Conservation (phyloP, 805 yeast species). For the Lipomyces japonicus region DNA sequence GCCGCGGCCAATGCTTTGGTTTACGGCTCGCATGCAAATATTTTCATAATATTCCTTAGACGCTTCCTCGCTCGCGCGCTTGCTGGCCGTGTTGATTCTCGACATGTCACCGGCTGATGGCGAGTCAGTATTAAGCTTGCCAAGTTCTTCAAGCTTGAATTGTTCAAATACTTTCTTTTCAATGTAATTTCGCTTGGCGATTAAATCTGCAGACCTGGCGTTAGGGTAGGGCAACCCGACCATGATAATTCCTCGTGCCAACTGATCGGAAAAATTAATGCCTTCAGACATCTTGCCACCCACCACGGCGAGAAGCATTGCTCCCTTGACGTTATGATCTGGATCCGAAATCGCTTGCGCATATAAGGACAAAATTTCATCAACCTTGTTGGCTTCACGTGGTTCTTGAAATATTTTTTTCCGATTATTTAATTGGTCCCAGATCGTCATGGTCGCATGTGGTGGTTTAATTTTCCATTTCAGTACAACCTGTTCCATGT, state of each 20-base stretch:
- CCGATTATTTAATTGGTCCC: conserved; percentile 36
- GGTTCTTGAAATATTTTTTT: conserved; percentile 53
- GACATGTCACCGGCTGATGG: background rate
- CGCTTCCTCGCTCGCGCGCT: conserved; percentile 45
- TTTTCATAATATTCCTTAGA: conserved; percentile 68
- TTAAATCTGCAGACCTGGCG: conserved; percentile 71
- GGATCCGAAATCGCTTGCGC: conserved; percentile 34
- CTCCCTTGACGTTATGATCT: conserved; percentile 44
- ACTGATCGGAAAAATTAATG: conserved; percentile 78
- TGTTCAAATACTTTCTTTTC: conserved; percentile 38
- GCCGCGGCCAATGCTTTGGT: conserved; percentile 89
- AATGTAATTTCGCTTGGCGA: conserved; percentile 64
- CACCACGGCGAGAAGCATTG: conserved; percentile 74
- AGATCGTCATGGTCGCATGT: conserved; percentile 15
- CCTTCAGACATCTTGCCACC: conserved; percentile 95
- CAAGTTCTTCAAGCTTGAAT: background rate
- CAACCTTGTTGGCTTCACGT: conserved; percentile 42
- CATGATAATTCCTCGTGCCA: conserved; percentile 86
- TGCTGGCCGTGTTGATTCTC: conserved; percentile 37
- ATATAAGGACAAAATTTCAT: conserved; percentile 50
- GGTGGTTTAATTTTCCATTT: conserved; percentile 49
- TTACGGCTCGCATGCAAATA: conserved; percentile 83
- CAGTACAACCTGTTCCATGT: conserved; percentile 49
- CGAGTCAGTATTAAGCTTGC: too few relatives aligned
- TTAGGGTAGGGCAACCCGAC: conserved; percentile 90